Conservation (phyloP, 2,329 filamentous ascomycete genomes). For the Trichoderma lentiforme region DNA sequence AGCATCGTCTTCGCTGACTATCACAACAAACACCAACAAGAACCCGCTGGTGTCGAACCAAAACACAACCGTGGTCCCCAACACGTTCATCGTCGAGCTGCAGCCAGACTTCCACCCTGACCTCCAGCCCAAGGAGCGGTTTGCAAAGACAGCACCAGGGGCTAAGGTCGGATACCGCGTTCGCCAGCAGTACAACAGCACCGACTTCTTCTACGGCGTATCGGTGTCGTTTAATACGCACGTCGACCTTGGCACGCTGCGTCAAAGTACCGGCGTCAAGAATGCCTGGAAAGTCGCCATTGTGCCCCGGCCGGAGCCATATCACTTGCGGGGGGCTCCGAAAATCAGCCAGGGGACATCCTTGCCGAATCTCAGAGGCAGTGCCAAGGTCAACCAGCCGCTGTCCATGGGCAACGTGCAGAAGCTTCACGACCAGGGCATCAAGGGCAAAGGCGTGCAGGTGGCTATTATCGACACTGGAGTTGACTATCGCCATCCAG, state of each 20-base stretch:
- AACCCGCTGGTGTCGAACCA: not conserved
- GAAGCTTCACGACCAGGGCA: slow-evolving; percentile 17
- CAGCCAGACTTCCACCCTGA: not conserved
- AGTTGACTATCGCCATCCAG: slow-evolving; percentile 57
- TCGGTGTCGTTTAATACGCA: not conserved
- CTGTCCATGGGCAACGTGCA: slow-evolving; percentile 20
- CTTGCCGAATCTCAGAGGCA: not conserved
- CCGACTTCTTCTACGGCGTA: not conserved
- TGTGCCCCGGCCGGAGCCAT: not conserved
- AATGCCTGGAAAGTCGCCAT: not conserved
- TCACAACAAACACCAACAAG: not conserved
- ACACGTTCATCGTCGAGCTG: slow-evolving; percentile 19
- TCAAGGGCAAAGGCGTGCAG: slow-evolving; percentile 21
- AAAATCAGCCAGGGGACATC: not conserved
- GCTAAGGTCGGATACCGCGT: not conserved
- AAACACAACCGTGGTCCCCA: not conserved
- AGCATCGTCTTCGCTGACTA: not conserved
- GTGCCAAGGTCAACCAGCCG: not conserved
- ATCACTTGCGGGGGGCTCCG: not conserved
- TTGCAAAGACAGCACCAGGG: not conserved
- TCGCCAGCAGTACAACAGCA: slow-evolving; percentile 3
- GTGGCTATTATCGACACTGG: slow-evolving; percentile 20
- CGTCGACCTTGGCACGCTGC: not conserved
- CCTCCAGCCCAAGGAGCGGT: not conserved
- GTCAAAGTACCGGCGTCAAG: not conserved